Evolutionary conservation across 148 eudicot species (phyloP).

Genomic region (Chenopodium album): DNA sequence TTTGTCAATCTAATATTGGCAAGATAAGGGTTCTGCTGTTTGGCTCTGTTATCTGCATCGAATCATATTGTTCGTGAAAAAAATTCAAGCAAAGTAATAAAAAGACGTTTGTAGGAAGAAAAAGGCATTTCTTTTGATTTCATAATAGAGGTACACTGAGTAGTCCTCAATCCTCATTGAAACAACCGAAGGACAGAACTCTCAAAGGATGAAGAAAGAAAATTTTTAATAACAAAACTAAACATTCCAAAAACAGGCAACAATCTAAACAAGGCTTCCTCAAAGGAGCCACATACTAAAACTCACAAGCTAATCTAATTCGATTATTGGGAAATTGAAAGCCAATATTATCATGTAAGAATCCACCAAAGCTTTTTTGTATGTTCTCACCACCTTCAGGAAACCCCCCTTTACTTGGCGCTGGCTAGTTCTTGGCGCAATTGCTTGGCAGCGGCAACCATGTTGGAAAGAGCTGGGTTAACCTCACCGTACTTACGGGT

Average conservation of each 20-base stretch:
- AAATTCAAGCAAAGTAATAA: background rate
- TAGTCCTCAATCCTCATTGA: slow-evolving; percentile 1
- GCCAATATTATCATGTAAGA: slow-evolving; percentile 29
- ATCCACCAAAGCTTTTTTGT: slow-evolving; percentile 1
- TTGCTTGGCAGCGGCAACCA: slow-evolving; percentile 90
- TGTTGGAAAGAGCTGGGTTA: slow-evolving; percentile 68
- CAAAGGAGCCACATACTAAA: slow-evolving; percentile 14
- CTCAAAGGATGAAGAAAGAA: background rate
- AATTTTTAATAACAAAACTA: background rate
- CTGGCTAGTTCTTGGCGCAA: slow-evolving; percentile 80
- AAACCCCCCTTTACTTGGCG: slow-evolving; percentile 50
- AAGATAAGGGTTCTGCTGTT: too few species aligned
- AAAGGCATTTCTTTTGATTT: slow-evolving; percentile 6
- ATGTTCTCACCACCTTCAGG: background rate
- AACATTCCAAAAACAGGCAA: slow-evolving; percentile 14
- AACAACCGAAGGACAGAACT: slow-evolving; percentile 18
- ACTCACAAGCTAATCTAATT: slow-evolving; percentile 27
- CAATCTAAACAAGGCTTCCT: slow-evolving; percentile 21
- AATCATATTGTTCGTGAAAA: too few species aligned
- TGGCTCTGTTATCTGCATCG: too few species aligned
- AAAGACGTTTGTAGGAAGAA: background rate
- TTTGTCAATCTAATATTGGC: too few species aligned
- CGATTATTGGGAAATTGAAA: slow-evolving; percentile 26
- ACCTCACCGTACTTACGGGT: slow-evolving; percentile 90
- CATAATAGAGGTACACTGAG: slow-evolving; percentile 24